Evolutionary conservation across 805 yeast genomes (phyloP), one percentile per base, ranked within the genome.

Genomic region (Lipomyces japonicus): DNA sequence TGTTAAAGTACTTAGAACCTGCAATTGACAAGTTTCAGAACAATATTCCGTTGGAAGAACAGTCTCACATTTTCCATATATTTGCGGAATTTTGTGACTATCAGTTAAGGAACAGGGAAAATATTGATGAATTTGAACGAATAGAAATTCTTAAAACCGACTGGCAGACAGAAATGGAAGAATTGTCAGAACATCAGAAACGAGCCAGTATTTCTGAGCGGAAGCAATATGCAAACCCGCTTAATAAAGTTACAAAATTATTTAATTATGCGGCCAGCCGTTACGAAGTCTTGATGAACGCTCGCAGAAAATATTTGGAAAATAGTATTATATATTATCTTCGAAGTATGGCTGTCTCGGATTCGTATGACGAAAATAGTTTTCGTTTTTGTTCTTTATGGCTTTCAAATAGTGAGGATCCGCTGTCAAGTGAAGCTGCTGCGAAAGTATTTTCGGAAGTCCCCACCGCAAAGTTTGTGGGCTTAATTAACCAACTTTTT

Each of bases 341-440:
- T 45, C 72, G 70, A 37, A 71, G 84, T 14, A 66, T 85, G n/a
- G 63, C 73, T 1, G 65, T 70, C 18, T 65, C 73, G 38, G 77
- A 74, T 41, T 61, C 60, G 2, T 71, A 64, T 51, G 76, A 74
- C 46, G 80, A 77, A 51, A 83, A 79, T 44, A 69, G 84, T 25
- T 95, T 87, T 62, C 77, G 86, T 48, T 83, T 90, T 54, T 83
- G 90, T 65, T 84, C 90, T 0, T 65, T 91, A 9, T 91, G 97
- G 95, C 71, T 91, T 35, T 85, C 82, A 53, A 75, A 79, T 57
- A 73, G 80, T 2, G 63, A 65, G 4, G 71, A 72, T 30, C 74
- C 66, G 1, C 65, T 61, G 0, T 68, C 84, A 3, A 82, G 79
- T 55, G 53, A 48, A 2, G 58, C 67, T 6, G 69, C 85, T 7